Base-by-base conservation (phyloP, 495 filamentous ascomycete genomes). In the Podospora fimiseda region DNA sequence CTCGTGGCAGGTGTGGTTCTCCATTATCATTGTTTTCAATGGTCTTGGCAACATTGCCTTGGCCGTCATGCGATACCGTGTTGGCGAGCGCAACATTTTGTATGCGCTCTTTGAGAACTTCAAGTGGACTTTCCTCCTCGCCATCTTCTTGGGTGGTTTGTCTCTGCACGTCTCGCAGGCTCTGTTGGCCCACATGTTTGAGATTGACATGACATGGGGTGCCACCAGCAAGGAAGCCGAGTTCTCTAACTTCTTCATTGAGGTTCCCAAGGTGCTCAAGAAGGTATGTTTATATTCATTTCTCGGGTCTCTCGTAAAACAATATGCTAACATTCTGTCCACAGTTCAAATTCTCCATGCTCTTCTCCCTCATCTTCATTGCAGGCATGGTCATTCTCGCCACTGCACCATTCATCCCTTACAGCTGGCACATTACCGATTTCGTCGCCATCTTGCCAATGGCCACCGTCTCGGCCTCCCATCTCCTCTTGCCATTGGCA, bases 381-480 rank as follows among this genome's bases (percentile, higher is more conserved):
- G 70, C 66, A 9, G 82, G 68, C 48, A 89, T 90, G 77, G 70
- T 89, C 53, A 68, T 87, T 48, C 67, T 89, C 21, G 84, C 85
- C n/a, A 70, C 70, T 5, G 81, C 71, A 6, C 69, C 72, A 2
- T 88, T 86, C 55, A 69, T 89, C 1, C 85, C 85, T 2, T 71
- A 79, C 48, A 73, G 74, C 53, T 90, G 86, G 85, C 72, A 74
- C 55, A 89, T 89, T 57, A 81, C 66, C 30, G 84, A 88, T 62
- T 88, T 90, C 55, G 86, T 88, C n/a, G 87, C 87, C 33, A 89
- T 90, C 53, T 66, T 89, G 27, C 87, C 87, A 42, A 85, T 90
- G 84, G 80, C 83, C 1, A 89, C 87, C 0, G 82, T 89, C 13
- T 75, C 81, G 20, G 74, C 66, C 1, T 85, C 81, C 56, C 87